These are phyloP conservation scores for Penicillium subrubescens DNA, from an alignment of 495 filamentous ascomycete genomes.

Conservation along the genomic window DNA sequence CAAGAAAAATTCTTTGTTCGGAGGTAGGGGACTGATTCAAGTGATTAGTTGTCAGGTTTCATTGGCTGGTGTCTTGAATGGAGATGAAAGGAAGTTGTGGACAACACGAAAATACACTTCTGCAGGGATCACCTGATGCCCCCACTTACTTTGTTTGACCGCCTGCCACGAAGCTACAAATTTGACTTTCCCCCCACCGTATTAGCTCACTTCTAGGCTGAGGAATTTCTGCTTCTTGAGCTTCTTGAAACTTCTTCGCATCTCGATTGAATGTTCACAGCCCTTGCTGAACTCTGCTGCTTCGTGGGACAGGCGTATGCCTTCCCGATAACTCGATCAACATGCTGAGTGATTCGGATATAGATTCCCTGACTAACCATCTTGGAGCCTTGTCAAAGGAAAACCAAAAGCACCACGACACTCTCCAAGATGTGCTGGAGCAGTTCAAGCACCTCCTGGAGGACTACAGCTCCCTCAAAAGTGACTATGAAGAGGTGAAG, in stretches of 20 bases:
- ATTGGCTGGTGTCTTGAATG: not conserved
- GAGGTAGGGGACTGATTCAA: not conserved
- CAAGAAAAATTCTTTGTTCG: not conserved
- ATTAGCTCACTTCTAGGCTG: not conserved
- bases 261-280: conserved; percentile 17
- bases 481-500: conserved; percentile 60
- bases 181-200: conserved; percentile 17
- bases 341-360: conserved; percentile 46
- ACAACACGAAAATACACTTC: not conserved
- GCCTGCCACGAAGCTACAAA: conserved; percentile 20
- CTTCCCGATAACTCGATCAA: conserved; percentile 22
- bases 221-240: conserved; percentile 1
- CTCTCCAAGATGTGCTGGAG: conserved; percentile 38
- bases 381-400: conserved; percentile 32
- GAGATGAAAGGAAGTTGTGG: not conserved
- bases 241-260: not conserved
- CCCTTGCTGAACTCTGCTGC: not conserved
- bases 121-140: conserved; percentile 16
- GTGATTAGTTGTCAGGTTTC: not conserved
- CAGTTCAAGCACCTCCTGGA: conserved; percentile 47
- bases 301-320: conserved; percentile 28
- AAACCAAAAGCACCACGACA: conserved; percentile 39
- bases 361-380: conserved; percentile 34
- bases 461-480: conserved; percentile 55
- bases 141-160: conserved; percentile 10